These are phyloP conservation scores for Chloris gayana DNA, from an alignment of 176 grass and related monocot species.

Conservation along the genomic window DNA sequence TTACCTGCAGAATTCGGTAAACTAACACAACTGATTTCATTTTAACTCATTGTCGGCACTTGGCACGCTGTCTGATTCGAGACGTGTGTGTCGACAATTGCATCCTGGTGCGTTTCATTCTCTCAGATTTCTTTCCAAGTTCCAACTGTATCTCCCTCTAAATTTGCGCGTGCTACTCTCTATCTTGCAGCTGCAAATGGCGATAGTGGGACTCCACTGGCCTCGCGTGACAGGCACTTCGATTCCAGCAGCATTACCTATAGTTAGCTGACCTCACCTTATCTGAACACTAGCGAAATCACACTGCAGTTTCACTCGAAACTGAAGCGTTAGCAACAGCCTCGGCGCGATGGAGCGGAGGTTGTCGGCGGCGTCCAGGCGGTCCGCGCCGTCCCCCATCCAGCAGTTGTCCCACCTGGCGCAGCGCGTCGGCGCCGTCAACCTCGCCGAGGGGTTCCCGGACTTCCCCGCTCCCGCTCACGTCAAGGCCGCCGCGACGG, in stretches of 20 bases:
- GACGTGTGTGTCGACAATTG: too few relatives aligned
- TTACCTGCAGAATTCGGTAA: too few relatives aligned
- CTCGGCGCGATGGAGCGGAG: slow-evolving; percentile 57
- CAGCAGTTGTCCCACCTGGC: slow-evolving; percentile 85
- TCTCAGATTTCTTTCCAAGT: too few relatives aligned
- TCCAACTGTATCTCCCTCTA: too few relatives aligned
- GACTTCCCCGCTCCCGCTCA: slow-evolving; percentile 77
- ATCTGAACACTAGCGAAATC: background rate
- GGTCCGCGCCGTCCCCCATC: slow-evolving; percentile 61
- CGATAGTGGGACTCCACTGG: background rate
- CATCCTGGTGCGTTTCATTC: too few relatives aligned
- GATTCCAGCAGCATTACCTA: background rate
- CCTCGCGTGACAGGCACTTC: background rate
- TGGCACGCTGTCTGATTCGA: too few relatives aligned
- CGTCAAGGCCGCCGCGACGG: slow-evolving; percentile 64
- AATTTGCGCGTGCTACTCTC: too few relatives aligned
- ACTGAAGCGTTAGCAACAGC: background rate
- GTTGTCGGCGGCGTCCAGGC: slow-evolving; percentile 58
- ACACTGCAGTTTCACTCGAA: background rate
- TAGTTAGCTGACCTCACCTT: background rate
- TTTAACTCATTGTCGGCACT: slow-evolving; percentile 32
- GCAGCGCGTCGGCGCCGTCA: slow-evolving; percentile 71
- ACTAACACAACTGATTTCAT: too few relatives aligned
- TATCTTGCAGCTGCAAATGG: background rate
- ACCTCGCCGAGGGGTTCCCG: slow-evolving; percentile 94